Evolutionary conservation across 2,329 filamentous ascomycete genomes (phyloP), one percentile per base, ranked within the genome.

Genomic region (Dissoconium aciculare): DNA sequence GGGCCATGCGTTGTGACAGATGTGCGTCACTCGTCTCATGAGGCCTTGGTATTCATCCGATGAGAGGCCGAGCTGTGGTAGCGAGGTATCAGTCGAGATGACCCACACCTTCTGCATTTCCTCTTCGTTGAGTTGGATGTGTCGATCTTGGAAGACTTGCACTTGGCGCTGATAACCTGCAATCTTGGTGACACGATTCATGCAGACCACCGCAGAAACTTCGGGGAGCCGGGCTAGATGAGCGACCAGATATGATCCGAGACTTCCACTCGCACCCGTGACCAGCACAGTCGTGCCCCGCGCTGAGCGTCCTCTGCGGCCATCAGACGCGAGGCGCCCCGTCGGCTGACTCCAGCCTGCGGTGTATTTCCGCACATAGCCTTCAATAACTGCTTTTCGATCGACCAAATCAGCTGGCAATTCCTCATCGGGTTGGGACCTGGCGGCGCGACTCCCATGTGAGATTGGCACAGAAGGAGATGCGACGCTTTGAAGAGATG

Each of bases 1-100:
- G 0, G 57, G 59, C 63, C 63, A 69, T 0, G 66, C 64, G 38
- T 66, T 69, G 48, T 71, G 67, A 12, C 66, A 34, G 24, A 71
- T 58, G 35, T 67, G 60, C 0, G 66, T 70, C 5, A 60, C 61
- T 2, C 31, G 41, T 0, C 38, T n/a, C 0, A 50, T 41, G 1
- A 70, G 52, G 0, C 29, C 13, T 2, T 45, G 24, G 38, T 69
- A 68, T 1, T 54, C 47, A 3, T 41, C 24, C 0, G 34, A 11
- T 0, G 48, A 36, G 0, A 77, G 54, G 0, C 69, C 70, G 1
- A 76, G 56, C 9, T 56, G 46, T 0, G 56, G 48, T 10, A 59
- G 54, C 0, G 60, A 56, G 11, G 64, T 55, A 39, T 73, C 66
- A 2, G 58, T 60, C 17, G 62, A 56, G 4, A 66, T 42, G 21